Conservation (phyloP, 495 filamentous ascomycete genomes). For the Ascobolus immersus region DNA sequence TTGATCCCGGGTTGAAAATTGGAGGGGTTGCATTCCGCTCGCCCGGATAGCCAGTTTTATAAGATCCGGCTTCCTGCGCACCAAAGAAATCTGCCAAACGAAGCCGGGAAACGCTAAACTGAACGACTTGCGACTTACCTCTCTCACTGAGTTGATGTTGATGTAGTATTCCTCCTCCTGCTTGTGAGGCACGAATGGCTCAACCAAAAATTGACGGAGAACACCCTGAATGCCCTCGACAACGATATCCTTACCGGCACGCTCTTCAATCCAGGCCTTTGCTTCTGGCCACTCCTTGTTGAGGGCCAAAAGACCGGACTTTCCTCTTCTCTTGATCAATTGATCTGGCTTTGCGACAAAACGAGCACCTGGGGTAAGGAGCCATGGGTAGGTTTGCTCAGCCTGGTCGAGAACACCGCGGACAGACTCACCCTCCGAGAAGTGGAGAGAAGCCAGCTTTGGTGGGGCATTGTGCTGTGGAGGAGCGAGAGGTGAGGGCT, state of each 20-base stretch:
- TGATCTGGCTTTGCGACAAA: constrained; percentile 99
- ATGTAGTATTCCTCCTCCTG: constrained; percentile 93
- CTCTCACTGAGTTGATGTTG: constrained; percentile 79
- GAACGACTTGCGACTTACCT: constrained; percentile 32
- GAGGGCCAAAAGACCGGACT: constrained; percentile 84
- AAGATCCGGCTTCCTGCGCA: constrained; percentile 1
- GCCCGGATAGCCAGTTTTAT: too few relatives aligned
- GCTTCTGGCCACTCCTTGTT: constrained; percentile 96
- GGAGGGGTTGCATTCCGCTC: too few relatives aligned
- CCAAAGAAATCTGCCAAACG: constrained; percentile 4
- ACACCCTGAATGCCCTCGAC: constrained; percentile 79
- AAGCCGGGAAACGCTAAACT: constrained; percentile 4
- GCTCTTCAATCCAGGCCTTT: constrained; percentile 71
- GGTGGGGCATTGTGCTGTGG: constrained; percentile 80
- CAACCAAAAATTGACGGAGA: constrained; percentile 83
- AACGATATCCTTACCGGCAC: constrained; percentile 70
- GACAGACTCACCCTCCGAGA: constrained; percentile 64
- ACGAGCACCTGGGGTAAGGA: constrained; percentile 52
- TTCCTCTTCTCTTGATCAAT: constrained; percentile 95
- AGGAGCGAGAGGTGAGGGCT: constrained; percentile 76
- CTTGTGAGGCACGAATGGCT: constrained; percentile 93
- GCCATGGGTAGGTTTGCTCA: constrained; percentile 85
- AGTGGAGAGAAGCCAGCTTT: constrained; percentile 74
- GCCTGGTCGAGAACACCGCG: constrained; percentile 80
- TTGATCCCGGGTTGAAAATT: too few relatives aligned